Base-by-base conservation (phyloP, 2,329 filamentous ascomycete species). In the Byssochlamys sp. region DNA sequence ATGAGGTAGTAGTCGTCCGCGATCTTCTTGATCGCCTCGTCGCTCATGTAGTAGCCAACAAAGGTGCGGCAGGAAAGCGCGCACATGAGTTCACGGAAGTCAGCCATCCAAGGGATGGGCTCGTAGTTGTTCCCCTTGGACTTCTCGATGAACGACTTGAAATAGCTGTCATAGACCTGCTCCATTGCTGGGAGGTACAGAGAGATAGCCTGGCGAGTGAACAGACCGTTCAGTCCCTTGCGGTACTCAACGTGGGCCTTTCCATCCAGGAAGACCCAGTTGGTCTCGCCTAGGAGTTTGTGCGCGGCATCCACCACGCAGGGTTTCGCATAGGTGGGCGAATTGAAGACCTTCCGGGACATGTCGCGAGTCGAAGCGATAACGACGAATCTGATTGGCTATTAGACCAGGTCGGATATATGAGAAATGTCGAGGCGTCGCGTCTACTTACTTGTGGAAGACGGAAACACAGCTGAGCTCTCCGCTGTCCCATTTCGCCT, bases 201-300 rank as follows among this genome's bases (percentile, higher is more conserved):
- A 66, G 90, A 87, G 68, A 99, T 84, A 24, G 92, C 90, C 71
- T 89, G 85, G 70, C 91, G 89, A 51, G 92, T 97, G 79, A 99
- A 99, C 28, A 97, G 83, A 58, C 87, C 87, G 73, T 96, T 97
- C 64, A 99, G 81, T 55, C 94, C 94, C 79, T 96, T 97, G 72
- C 94, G 91, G 78, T 94, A 99, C 69, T 97, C 94, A 65, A 96
- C 90, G 68, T 99, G 94, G 45, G 86, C 85, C 77, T 91, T 95
- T 69, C 94, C 94, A 70, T 97, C 92, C 63, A 99, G 80, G 77
- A 97, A 97, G 19, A 97, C 94, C 90, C 91, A 99, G 79, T 96
- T 96, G 68, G 88, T 87, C 60, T 86, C 83, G 59, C 94, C 89
- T 55, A 99, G 85, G 54, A 99, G 88, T 79, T 97, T 97, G 76